Evolutionary conservation across 768 basidiomycete species (phyloP), one percentile per base, ranked within the genome.

Genomic region (Rhizopogon sp.): DNA sequence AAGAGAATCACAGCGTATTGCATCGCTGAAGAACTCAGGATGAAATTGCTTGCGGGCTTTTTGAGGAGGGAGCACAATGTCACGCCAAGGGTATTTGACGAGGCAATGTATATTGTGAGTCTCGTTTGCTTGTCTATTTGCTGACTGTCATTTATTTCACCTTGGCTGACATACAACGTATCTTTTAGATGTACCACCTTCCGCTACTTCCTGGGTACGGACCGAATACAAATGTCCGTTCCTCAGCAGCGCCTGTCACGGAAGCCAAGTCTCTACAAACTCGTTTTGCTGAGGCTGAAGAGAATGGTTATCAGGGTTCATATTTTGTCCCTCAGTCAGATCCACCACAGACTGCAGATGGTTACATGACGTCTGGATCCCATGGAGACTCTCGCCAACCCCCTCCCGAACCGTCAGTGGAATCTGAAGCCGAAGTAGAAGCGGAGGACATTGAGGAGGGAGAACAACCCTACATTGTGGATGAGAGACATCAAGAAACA

Each of bases 11-110:
- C 94, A 0, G 93, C 92, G 3, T 98, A 95, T 68, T 95, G 88
- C 59, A 77, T 93, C 6, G 90, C 90, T 6, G 93, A 95, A 61
- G 81, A 80, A 6, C 86, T 95, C 69, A 84, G 85, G 65, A 87
- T 90, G 81, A 94, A 92, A 68, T 72, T 89, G 0, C 72, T 97
- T 20, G 84, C 87, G 10, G 84, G 86, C 2, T 96, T 94, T 64
- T 66, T 97, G 66, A 96, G 95, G 70, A 76, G 95, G 50, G 95
- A 98, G 65, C 95, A 98, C 67, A 96, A 94, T 53, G 93, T 95
- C 10, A 77, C 73, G 9, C 92, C 86, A 1, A 77, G 95, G 56
- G 80, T 92, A 0, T 98, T 92, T 60, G 95, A 97, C 67, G 95
- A 98, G 71, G 94, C 93, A 0, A 71, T 96, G 57, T 97, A 97